Evolutionary conservation across 2,329 filamentous ascomycete genomes (phyloP), one percentile per base, ranked within the genome.

Genomic region (Diaporthe caulivora): DNA sequence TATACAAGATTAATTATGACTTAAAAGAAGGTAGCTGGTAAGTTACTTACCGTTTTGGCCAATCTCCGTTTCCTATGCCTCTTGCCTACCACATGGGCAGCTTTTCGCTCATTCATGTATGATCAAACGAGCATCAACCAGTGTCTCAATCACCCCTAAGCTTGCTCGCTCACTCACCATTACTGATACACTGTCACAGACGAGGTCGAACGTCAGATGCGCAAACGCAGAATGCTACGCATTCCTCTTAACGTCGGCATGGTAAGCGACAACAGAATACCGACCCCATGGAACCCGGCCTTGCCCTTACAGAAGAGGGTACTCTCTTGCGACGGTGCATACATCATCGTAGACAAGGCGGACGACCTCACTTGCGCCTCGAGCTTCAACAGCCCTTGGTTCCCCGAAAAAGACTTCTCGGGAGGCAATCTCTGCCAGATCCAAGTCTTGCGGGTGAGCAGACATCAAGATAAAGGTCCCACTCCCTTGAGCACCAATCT

Each of bases 151-250:
- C 21, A 53, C 13, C 24, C 6, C 5, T 11, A 17, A 29, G 4
- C 7, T 8, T 17, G 18, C 3, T 0, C 2, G 18, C 3, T 0
- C 2, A 29, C 3, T 26, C 6, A 29, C 18, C 17, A 31, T 31
- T 17, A 17, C 53, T 55, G n/a, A 55, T 31, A 11, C 31, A 1
- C 8, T 31, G 15, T 17, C 31, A 21, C 53, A 55, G 53, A 31
- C 8, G 26, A 15, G 21, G 53, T 18, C 3, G 26, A 21, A 3
- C 9, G 15, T 7, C 9, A 18, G 53, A 6, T 31, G 3, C 24
- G 24, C 53, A 1, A 21, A 5, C 17, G 6, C 31, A 26, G 53
- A 13, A 18, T 55, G 53, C 21, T 15, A 11, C 53, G 26, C 53
- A 31, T 55, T 8, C 29, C 31, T 55, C 4, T 31, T 6, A 55